Evolutionary conservation across 345 rosid species (phyloP).

Genomic region (Dimocarpus longan): DNA sequence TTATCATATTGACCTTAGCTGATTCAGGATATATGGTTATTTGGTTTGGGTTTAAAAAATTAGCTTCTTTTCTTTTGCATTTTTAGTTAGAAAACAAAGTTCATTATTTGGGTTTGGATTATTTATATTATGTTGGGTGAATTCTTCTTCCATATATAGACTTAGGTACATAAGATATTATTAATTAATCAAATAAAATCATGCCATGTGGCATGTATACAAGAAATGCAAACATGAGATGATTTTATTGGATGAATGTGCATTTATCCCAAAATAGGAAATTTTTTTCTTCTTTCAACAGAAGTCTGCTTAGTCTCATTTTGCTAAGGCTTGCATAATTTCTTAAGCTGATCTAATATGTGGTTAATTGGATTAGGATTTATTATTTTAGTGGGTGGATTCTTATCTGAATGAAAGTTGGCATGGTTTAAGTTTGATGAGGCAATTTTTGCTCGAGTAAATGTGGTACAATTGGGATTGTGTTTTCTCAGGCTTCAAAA

Average conservation of each 20-base stretch:
- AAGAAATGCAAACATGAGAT: background rate
- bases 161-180: background rate
- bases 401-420: background rate
- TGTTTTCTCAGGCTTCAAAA: background rate
- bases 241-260: background rate
- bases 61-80: too few species aligned
- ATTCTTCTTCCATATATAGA: background rate
- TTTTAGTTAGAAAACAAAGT: too few species aligned
- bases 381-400: background rate
- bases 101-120: too few species aligned
- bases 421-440: background rate
- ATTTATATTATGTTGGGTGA: background rate
- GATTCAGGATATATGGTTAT: background rate
- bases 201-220: background rate
- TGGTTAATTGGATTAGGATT: background rate
- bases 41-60: background rate
- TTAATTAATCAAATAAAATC: too few species aligned
- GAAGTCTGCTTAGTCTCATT: background rate
- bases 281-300: background rate
- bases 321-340: background rate
- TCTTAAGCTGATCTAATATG: background rate
- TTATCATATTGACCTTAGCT: background rate
- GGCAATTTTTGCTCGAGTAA: background rate
- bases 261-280: background rate
- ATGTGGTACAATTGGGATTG: background rate